These are phyloP conservation scores for Euphorbia peplus DNA, from an alignment of 345 rosid species.

Conservation along the genomic window DNA sequence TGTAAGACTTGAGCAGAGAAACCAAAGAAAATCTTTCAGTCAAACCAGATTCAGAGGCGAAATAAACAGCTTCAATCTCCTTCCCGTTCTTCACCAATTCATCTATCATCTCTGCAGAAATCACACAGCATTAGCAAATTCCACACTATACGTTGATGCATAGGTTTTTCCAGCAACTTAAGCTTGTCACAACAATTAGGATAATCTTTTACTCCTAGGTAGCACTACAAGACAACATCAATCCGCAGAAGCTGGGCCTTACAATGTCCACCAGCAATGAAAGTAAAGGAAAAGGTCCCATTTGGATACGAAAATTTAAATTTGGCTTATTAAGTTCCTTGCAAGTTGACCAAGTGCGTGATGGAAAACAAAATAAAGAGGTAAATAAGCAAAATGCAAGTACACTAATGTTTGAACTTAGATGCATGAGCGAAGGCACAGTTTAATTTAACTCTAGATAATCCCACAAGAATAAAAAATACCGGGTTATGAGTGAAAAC, in stretches of 20 bases:
- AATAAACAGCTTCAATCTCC: constrained; percentile 57
- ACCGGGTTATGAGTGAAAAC: background rate
- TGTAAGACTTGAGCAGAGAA: constrained; percentile 46
- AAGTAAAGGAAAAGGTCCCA: no score
- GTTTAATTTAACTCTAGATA: background rate
- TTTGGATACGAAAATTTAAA: no score
- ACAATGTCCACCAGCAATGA: no score
- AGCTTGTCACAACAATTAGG: no score
- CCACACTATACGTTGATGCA: background rate
- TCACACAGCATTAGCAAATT: background rate
- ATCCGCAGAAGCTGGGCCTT: no score
- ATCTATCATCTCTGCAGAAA: constrained; percentile 42
- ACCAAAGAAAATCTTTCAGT: constrained; percentile 47
- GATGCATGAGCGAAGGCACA: background rate
- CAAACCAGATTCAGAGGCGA: constrained; percentile 49
- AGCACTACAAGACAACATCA: no score
- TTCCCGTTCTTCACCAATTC: constrained; percentile 48
- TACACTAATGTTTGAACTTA: no score
- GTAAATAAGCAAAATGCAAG: background rate
- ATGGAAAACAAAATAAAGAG: background rate
- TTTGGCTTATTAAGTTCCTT: no score
- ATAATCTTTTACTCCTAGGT: no score
- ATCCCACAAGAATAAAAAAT: background rate
- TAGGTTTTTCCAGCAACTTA: no score
- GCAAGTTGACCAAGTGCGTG: no score